Evolutionary conservation across 176 grass and related monocot genomes (phyloP), one percentile per base, ranked within the genome.

Genomic region (Carex scoparia): DNA sequence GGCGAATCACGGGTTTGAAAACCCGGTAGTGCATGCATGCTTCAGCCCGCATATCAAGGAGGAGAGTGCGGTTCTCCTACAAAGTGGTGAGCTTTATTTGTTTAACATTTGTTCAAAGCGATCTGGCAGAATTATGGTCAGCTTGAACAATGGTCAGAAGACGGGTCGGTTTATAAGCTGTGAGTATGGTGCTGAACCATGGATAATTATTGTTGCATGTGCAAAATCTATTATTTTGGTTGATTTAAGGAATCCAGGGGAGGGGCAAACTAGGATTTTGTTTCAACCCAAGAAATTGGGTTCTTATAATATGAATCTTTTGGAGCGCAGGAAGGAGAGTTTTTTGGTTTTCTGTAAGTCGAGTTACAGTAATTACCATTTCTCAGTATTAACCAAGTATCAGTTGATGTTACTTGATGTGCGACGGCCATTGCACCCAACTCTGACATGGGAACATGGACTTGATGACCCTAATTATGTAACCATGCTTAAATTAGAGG

Each of bases 321-420:
- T 88, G 51, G 81, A 82, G 9, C 66, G 81, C 10, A 91, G 16
- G 59, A 83, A n/a, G 3, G 86, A 92, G 32, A 64, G 64, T 55
- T 92, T 92, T 80, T 76, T 94, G 81, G 93, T 89, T 79, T 98
- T 98, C 85, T 95, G 93, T 80, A 92, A 86, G 84, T 90, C 89
- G 14, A 69, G 65, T 28, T 95, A 88, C 83, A 88, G 92, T 85
- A 65, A 93, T 92, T 91, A 89, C 49, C 88, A 92, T 84, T 80
- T 95, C 19, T 90, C 93, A 10, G 85, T 90, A 40, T 86, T 89
- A 59, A 92, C 95, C 27, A 65, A 93, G 61, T 75, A 28, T 68
- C 88, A 69, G 73, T 84, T 98, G 86, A 83, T 93, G 16, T 74
- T 98, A 23, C 84, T 95, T 85, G 93, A 98, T 86, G 61, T 80